Percentiles rank a stretch among this genome's conserved stretches.
These are phyloP conservation scores for Leptographium wingfieldii DNA, from an alignment of 2,329 filamentous ascomycete genomes.

Conservation along the genomic window DNA sequence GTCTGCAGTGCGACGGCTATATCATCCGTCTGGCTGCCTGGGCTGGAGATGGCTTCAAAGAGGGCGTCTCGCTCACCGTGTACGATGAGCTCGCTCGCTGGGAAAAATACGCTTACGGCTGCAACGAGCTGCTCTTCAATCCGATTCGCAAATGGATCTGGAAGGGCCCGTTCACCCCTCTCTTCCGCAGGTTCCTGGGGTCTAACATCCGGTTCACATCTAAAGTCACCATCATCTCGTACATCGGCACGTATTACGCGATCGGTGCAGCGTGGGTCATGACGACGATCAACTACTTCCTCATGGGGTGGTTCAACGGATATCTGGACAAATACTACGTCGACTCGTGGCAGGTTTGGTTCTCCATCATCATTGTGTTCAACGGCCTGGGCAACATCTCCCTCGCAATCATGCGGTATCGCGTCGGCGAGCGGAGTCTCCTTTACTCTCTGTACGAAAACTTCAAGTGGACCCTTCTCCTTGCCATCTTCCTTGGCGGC, in stretches of 20 bases:
- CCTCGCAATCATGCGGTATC: constrained; percentile 61
- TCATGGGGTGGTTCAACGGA: constrained; percentile 64
- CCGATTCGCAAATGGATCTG: constrained; percentile 61
- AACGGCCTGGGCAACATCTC: constrained; percentile 62
- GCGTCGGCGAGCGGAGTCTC: constrained; percentile 50
- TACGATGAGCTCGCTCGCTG: constrained; percentile 76
- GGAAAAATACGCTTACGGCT: constrained; percentile 81
- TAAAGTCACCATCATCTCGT: constrained; percentile 64
- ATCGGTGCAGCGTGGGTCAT: constrained; percentile 65
- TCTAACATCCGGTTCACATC: constrained; percentile 64
- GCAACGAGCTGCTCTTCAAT: constrained; percentile 72
- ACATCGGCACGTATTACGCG: constrained; percentile 71
- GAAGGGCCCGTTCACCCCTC: constrained; percentile 63
- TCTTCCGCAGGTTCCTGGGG: constrained; percentile 62
- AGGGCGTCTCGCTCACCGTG: constrained; percentile 72
- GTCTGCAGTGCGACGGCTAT: constrained; percentile 60
- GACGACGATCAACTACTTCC: constrained; percentile 62
- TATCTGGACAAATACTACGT: constrained; percentile 71
- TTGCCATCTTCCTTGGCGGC: constrained; percentile 73
- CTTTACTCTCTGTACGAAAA: constrained; percentile 46
- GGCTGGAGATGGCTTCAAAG: constrained; percentile 66
- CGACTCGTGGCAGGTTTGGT: constrained; percentile 68
- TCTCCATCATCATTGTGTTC: constrained; percentile 69
- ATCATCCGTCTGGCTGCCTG: constrained; percentile 61
- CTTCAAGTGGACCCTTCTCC: constrained; percentile 61